These are phyloP conservation scores for Eucalyptus pumila DNA, from an alignment of 345 rosid genomes.

Conservation along the genomic window DNA sequence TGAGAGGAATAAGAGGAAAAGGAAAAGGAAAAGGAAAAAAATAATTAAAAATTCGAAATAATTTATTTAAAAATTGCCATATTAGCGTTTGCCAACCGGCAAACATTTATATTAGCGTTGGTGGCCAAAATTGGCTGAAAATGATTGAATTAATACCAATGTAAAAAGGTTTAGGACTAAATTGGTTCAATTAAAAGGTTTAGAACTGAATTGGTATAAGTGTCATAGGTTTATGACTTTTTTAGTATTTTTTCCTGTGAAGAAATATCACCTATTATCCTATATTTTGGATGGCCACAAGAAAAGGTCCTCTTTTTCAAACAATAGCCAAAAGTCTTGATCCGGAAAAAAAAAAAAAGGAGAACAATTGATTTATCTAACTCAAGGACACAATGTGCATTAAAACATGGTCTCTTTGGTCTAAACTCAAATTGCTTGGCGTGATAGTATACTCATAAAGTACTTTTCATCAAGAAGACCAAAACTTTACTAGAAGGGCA, in stretches of 20 bases:
- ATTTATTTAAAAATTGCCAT: too few relatives aligned
- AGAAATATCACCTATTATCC: not conserved
- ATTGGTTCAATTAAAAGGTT: fast-evolving
- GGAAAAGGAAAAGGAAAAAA: too few relatives aligned
- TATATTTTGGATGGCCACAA: not conserved
- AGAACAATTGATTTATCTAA: not conserved
- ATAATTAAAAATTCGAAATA: too few relatives aligned
- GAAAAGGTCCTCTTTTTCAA: not conserved
- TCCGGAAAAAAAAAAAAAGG: not conserved
- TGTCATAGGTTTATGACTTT: too few relatives aligned
- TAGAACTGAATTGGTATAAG: fast-evolving
- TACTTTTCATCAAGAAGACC: not conserved
- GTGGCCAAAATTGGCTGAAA: too few relatives aligned
- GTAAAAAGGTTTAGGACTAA: too few relatives aligned
- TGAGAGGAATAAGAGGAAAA: too few relatives aligned
- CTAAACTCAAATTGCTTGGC: not conserved
- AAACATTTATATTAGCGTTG: fast-evolving
- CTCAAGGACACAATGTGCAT: not conserved
- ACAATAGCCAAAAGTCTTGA: not conserved
- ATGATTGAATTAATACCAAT: too few relatives aligned
- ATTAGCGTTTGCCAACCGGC: too few relatives aligned
- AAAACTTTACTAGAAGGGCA: not conserved
- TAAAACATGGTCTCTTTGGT: fast-evolving
- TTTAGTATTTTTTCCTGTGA: too few relatives aligned
- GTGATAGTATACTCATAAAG: not conserved